phyloP scores from a whole-genome alignment of 768 basidiomycete genomes.

The Arthromyces matolae region DNA sequence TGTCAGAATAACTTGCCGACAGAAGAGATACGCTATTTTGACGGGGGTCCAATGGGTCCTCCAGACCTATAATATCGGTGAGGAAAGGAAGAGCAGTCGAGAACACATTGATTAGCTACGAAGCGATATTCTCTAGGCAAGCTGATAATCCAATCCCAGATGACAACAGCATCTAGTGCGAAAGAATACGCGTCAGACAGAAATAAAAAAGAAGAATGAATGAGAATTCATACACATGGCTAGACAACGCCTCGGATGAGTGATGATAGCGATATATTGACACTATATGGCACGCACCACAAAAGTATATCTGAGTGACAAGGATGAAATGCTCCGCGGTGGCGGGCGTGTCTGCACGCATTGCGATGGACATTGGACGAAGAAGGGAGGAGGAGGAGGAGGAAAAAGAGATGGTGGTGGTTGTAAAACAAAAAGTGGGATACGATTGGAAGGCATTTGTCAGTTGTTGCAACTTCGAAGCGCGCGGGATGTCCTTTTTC shows the following conservation, averaged over 20 bases:
- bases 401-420: constrained; percentile 32
- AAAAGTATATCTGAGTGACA: constrained; percentile 81
- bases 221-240: constrained; percentile 61
- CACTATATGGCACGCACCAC: constrained; percentile 58
- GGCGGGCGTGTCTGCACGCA: constrained; percentile 44
- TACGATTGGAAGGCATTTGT: constrained; percentile 39
- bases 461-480: constrained; percentile 48
- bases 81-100: constrained; percentile 20
- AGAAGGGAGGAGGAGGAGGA: constrained; percentile 13
- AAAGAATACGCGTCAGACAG: constrained; percentile 25
- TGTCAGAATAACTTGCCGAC: constrained; percentile 51
- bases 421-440: constrained; percentile 35
- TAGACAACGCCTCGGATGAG: constrained; percentile 35
- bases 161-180: constrained; percentile 65
- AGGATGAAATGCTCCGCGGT: constrained; percentile 76
- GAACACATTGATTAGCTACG: constrained; percentile 37
- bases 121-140: constrained; percentile 75
- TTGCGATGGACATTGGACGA: constrained; percentile 25
- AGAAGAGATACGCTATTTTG: constrained; percentile 80
- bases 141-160: constrained; percentile 86
- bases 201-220: constrained; percentile 23
- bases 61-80: constrained; percentile 55
- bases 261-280: constrained; percentile 19
- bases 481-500: constrained; percentile 28
- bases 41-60: constrained; percentile 82